Conservation (phyloP, 768 basidiomycete genomes). For the Boletus rex-veris region DNA sequence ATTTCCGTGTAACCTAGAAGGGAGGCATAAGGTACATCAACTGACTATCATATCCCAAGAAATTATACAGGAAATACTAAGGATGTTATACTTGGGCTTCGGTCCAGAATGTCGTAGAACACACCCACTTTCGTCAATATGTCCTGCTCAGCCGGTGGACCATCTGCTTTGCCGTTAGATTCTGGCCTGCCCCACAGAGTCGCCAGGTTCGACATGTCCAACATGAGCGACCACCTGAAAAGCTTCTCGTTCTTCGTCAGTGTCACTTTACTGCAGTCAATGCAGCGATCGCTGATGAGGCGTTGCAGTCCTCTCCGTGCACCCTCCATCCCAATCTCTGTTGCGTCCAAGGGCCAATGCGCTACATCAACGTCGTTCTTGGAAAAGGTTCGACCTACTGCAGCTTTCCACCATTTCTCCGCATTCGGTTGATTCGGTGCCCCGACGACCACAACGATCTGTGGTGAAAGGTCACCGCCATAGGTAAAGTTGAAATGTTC, state of each 20-base stretch:
- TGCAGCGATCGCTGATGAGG: slow-evolving; percentile 22
- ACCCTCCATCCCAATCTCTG: neutral
- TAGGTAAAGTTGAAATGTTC: slow-evolving; percentile 26
- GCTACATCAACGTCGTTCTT: slow-evolving; percentile 11
- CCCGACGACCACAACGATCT: slow-evolving; percentile 23
- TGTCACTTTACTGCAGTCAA: slow-evolving; percentile 17
- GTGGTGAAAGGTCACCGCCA: slow-evolving; percentile 26
- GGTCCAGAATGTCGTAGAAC: slow-evolving; percentile 8
- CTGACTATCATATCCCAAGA: neutral
- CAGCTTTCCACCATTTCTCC: slow-evolving; percentile 21
- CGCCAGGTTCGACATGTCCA: slow-evolving; percentile 15
- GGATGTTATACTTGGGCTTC: neutral
- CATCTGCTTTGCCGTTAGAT: neutral
- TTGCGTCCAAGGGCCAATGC: slow-evolving; percentile 1
- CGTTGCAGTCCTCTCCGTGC: slow-evolving; percentile 5
- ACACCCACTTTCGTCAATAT: slow-evolving; percentile 19
- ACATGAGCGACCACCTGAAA: slow-evolving; percentile 9
- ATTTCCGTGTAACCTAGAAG: neutral
- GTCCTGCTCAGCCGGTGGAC: slow-evolving; percentile 5
- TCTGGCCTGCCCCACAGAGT: slow-evolving; percentile 11
- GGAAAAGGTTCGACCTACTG: neutral
- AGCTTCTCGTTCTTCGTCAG: slow-evolving; percentile 5
- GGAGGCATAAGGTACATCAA: neutral
- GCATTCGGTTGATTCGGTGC: slow-evolving; percentile 12
- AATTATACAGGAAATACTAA: neutral